phyloP scores from a whole-genome alignment of 164 flowering plant species.

The Kalanchoe fedtschenkoi region DNA sequence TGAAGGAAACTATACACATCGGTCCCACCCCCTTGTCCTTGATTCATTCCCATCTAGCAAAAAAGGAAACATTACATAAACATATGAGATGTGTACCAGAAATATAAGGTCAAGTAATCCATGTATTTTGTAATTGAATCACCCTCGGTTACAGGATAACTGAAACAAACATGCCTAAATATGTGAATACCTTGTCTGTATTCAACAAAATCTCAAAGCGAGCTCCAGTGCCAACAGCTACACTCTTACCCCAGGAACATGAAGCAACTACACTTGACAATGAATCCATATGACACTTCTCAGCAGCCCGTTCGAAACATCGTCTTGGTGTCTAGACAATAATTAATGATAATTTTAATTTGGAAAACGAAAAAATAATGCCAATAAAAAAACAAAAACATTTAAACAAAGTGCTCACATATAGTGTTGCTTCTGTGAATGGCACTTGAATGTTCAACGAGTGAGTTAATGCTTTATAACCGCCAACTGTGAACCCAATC shows the following conservation, averaged over 20 bases:
- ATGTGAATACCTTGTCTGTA: constrained; percentile 44
- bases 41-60: constrained; percentile 29
- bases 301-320: constrained; percentile 92
- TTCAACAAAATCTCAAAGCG: constrained; percentile 70
- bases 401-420: constrained; percentile 37
- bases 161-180: not conserved
- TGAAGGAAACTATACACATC: constrained; percentile 76
- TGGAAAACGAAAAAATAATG: not conserved
- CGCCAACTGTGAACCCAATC: constrained; percentile 75
- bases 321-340: constrained; percentile 59
- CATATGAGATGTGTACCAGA: not conserved
- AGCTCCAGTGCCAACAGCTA: constrained; percentile 82
- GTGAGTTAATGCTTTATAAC: constrained; percentile 64
- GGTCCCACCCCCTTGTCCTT: constrained; percentile 18
- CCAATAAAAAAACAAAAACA: not conserved
- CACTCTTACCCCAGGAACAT: constrained; percentile 93
- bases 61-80: not conserved
- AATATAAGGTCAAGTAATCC: not conserved
- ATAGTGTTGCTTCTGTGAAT: constrained; percentile 81
- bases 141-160: not conserved
- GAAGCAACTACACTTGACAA: constrained; percentile 78
- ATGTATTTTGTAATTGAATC: not conserved
- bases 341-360: not conserved
- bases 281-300: constrained; percentile 64
- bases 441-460: constrained; percentile 73